These are phyloP conservation scores for Puccinia coronata DNA, from an alignment of 1,284 basidiomycete genomes.

Conservation along the genomic window DNA sequence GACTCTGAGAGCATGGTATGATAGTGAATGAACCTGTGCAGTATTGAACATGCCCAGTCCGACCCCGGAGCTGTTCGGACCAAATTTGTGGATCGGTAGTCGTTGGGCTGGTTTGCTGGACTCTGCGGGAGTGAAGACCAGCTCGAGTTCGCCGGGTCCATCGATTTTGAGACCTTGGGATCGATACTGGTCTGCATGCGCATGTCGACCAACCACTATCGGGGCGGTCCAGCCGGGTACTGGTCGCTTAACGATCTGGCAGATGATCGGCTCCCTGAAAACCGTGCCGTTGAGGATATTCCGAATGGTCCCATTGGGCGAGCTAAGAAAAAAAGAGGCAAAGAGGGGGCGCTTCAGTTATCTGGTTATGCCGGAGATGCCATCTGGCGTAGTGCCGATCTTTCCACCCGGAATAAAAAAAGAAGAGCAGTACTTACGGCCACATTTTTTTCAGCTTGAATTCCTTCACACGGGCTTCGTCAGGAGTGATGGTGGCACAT, in stretches of 20 bases:
- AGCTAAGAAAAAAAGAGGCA: neutral
- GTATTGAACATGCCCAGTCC: constrained; percentile 89
- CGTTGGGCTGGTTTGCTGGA: constrained; percentile 65
- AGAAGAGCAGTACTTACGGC: constrained; percentile 55
- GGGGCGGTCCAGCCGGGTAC: constrained; percentile 96
- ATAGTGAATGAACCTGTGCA: constrained; percentile 67
- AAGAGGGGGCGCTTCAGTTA: neutral
- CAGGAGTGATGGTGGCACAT: constrained; percentile 98
- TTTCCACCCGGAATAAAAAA: neutral
- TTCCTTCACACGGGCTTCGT: constrained; percentile 69
- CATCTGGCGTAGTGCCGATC: too few relatives aligned
- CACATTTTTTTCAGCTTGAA: constrained; percentile 96
- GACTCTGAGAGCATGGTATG: neutral
- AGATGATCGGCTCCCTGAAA: constrained; percentile 96
- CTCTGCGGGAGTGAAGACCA: constrained; percentile 73
- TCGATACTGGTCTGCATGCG: constrained; percentile 95
- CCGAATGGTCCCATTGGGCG: constrained; percentile 65
- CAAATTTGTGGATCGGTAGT: constrained; percentile 85
- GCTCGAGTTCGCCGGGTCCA: constrained; percentile 83
- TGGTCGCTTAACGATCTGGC: constrained; percentile 84
- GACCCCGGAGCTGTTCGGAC: constrained; percentile 70
- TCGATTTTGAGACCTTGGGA: constrained; percentile 85
- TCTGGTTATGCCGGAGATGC: neutral
- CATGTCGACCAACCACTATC: constrained; percentile 94
- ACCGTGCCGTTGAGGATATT: constrained; percentile 97